Conservation (phyloP, 169 alveolate genomes). For the Pseudocohnilembus persalinus region DNA sequence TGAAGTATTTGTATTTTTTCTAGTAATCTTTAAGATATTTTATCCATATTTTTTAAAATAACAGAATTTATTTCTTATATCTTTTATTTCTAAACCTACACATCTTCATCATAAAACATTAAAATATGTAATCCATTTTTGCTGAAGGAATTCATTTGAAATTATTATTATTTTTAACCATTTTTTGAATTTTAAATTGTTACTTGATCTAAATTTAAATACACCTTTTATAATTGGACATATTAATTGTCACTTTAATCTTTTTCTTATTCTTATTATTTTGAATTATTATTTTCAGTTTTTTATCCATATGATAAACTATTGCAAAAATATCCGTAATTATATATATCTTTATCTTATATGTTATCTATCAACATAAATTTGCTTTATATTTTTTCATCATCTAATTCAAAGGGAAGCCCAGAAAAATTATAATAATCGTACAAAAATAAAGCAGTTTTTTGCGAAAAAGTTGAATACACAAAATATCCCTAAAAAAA, state of each 20-base stretch:
- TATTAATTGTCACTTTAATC: not conserved
- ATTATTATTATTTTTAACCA: not conserved
- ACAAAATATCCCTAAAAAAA: constrained; percentile 11
- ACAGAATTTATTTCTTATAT: constrained; percentile 3
- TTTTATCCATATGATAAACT: not conserved
- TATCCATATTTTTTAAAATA: constrained; percentile 4
- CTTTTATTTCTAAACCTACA: not conserved
- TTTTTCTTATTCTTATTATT: constrained; percentile 5
- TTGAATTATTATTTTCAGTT: not conserved
- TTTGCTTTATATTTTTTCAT: not conserved
- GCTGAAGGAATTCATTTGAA: constrained; percentile 6
- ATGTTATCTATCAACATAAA: not conserved
- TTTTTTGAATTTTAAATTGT: not conserved
- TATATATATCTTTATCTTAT: not conserved
- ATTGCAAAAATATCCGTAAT: constrained; percentile 15
- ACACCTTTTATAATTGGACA: not conserved
- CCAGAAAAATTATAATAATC: constrained; percentile 1
- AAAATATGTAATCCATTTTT: not conserved
- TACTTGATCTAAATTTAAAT: no score
- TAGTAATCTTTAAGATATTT: not conserved
- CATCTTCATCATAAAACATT: constrained; percentile 3
- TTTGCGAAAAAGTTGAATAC: constrained; percentile 9
- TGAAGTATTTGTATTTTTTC: not conserved
- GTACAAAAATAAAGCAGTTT: constrained; percentile 7
- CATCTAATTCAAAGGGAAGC: constrained; percentile 4